Percentiles rank a stretch among this genome's conserved stretches.
Evolutionary conservation across 345 rosid species (phyloP).

Genomic region (Triadica sebifera): DNA sequence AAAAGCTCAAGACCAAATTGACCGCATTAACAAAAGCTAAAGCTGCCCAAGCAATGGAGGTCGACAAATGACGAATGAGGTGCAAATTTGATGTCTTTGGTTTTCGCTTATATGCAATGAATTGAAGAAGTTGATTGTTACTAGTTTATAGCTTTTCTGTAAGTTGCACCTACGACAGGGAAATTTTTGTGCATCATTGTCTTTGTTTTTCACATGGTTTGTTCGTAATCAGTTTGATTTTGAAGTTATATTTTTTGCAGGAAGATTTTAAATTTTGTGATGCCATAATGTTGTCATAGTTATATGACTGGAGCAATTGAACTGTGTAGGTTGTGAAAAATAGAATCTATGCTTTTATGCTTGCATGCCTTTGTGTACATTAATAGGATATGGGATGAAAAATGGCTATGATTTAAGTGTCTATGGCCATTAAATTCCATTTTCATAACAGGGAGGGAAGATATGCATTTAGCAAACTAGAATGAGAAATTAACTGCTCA

Average conservation of each 20-base stretch:
- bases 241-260: constrained; percentile 5
- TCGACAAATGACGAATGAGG: constrained; percentile 71
- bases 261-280: constrained; percentile 1
- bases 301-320: not conserved
- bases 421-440: not conserved
- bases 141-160: constrained; percentile 5
- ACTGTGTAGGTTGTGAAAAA: not conserved
- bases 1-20: constrained; percentile 79
- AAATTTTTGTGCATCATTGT: not conserved
- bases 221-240: not conserved
- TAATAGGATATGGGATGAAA: not conserved
- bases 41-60: constrained; percentile 95
- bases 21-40: constrained; percentile 77
- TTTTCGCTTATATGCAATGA: not conserved
- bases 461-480: too few species aligned
- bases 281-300: constrained; percentile 4
- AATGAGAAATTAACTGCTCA: not conserved
- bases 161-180: constrained; percentile 18
- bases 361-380: not conserved
- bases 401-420: not conserved
- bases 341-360: not conserved
- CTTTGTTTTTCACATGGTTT: too few species aligned
- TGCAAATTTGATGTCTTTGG: not conserved
- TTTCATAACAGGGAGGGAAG: not conserved
- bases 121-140: constrained; percentile 9